A percentile compares a stretch with the other conserved stretches of the same genome.
phyloP scores from a whole-genome alignment of 306 rosid genomes.

The Gastrolobium bilobum region DNA sequence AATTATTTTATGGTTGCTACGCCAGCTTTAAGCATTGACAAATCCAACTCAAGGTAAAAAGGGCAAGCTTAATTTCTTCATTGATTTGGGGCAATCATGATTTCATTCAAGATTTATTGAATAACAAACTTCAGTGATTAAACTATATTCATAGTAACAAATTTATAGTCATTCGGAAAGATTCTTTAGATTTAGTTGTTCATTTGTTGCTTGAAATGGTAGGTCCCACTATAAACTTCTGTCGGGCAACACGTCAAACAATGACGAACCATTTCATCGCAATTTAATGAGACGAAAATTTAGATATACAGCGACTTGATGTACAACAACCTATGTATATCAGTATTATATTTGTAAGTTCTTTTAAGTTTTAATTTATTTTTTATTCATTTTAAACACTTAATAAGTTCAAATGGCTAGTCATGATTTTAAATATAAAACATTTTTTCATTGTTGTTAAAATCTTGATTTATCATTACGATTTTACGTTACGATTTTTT shows the following conservation, averaged over 20 bases:
- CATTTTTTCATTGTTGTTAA: no score
- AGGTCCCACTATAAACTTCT: constrained; percentile 40
- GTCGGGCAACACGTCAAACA: constrained; percentile 25
- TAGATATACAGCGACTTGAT: constrained; percentile 27
- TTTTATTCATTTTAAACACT: no score
- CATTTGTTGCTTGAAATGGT: constrained; percentile 13
- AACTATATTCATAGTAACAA: constrained; percentile 33
- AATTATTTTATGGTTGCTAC: not conserved
- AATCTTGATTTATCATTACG: no score
- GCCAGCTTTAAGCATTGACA: constrained; percentile 4
- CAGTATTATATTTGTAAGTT: no score
- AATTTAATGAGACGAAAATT: constrained; percentile 41
- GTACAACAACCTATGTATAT: not conserved
- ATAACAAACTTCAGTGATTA: not conserved
- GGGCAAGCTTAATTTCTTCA: constrained; percentile 12
- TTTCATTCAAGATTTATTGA: not conserved
- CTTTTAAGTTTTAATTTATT: no score
- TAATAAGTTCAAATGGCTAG: no score
- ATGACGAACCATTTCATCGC: not conserved
- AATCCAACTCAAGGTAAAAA: constrained; percentile 30
- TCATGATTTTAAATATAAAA: no score
- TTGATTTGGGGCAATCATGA: constrained; percentile 9
- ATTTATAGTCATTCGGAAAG: constrained; percentile 52
- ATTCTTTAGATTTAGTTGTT: constrained; percentile 53
- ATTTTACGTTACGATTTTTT: no score